Evolutionary conservation across 805 yeast genomes (phyloP), one percentile per base, ranked within the genome.

Genomic region (Lachancea thermotolerans): DNA sequence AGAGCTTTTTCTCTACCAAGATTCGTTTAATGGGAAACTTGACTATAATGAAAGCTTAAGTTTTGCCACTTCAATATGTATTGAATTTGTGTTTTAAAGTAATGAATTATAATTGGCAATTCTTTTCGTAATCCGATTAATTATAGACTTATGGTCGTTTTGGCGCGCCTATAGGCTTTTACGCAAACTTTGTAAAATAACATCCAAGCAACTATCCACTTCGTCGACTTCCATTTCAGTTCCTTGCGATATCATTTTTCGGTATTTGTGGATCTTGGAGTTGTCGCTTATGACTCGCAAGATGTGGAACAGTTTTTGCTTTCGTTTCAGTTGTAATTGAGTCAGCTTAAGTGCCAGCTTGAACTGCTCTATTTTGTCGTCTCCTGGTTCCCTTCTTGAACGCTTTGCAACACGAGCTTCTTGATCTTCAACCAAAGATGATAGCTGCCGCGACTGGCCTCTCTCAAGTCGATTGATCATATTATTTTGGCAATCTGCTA

Each of bases 191-290:
- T 63, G 53, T 37, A 68, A 68, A 39, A 83, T 78, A 7, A 81
- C 83, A 56, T 81, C 83, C 42, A 83, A 67, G 49, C 81, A 75
- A 38, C 74, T 76, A 57, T 82, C 87, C 35, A 84, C 84, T 52
- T 82, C 85, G 50, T 76, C 77, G 17, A 80, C 73, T 10, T 77
- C 77, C 46, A 85, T 74, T 36, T 80, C 86, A 40, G 89, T 81
- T 50, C 87, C 77, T 42, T 77, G 73, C 44, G 87, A 75, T 39
- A 84, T 81, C 59, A 84, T 71, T 53, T 80, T 74, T 50, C 87
- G 68, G 66, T 82, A 85, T 54, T 81, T 80, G 55, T 77, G 78
- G 66, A 83, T 80, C 53, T 75, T 78, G 18, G 70, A 67, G 45
- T 75, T 78, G 34, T 65, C 69, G n/a, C 54, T 60, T 29, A 63